Percentiles rank a stretch among this genome's conserved stretches.
phyloP scores from a whole-genome alignment of 768 basidiomycete species.

The Rhizopogon vinicolor region DNA sequence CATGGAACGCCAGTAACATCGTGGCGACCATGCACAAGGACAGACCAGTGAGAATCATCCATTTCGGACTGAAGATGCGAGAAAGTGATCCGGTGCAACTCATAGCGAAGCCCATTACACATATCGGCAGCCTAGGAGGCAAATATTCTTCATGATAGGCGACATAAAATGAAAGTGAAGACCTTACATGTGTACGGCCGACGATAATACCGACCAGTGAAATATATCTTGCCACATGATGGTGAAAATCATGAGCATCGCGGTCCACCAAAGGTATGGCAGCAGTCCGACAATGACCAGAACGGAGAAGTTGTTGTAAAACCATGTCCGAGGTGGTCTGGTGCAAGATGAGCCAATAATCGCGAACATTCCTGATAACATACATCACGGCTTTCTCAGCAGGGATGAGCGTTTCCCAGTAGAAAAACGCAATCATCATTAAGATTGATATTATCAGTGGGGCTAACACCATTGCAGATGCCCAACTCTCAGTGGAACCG shows the following conservation, averaged over 20 bases:
- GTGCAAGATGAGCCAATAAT: not conserved
- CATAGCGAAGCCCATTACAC: constrained; percentile 31
- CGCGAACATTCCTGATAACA: constrained; percentile 8
- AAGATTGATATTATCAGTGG: constrained; percentile 42
- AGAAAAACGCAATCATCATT: constrained; percentile 40
- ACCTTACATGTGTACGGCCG: constrained; percentile 35
- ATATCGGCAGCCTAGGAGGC: constrained; percentile 34
- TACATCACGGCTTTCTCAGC: constrained; percentile 38
- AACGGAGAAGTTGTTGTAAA: constrained; percentile 36
- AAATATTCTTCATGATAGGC: not conserved
- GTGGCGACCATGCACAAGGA: constrained; percentile 33
- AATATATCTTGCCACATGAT: constrained; percentile 37
- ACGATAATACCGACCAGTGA: constrained; percentile 35
- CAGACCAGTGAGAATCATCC: constrained; percentile 40
- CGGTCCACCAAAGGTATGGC: constrained; percentile 40
- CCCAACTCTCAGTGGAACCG: constrained; percentile 49
- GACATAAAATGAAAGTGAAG: not conserved
- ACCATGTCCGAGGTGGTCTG: constrained; percentile 41
- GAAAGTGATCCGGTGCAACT: constrained; percentile 37
- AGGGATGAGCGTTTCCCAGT: constrained; percentile 42
- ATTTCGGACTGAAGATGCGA: constrained; percentile 35
- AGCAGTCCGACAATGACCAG: constrained; percentile 32
- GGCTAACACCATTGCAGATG: constrained; percentile 35
- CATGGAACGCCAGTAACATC: constrained; percentile 36
- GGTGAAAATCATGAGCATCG: constrained; percentile 28